Percentiles rank a stretch among this genome's conserved stretches.
phyloP scores from a whole-genome alignment of 2,329 filamentous ascomycete genomes.

The Trichoderma koningiopsis region DNA sequence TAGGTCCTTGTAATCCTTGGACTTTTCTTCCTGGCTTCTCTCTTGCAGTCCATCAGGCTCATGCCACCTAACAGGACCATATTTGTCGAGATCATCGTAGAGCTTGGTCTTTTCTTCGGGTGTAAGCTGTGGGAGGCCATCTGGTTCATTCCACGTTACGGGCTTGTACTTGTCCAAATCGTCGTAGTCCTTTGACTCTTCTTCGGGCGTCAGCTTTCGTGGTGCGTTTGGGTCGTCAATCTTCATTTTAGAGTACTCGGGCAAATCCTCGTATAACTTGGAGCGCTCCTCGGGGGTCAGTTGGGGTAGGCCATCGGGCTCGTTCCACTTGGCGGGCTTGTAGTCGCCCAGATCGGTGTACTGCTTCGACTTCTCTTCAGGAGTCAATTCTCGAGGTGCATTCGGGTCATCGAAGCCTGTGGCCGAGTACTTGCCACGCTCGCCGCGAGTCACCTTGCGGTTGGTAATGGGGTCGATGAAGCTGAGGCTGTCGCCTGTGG shows the following conservation, averaged over 20 bases:
- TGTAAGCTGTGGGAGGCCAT: conserved; percentile 36
- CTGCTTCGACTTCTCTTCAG: conserved; percentile 37
- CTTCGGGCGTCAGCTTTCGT: conserved; percentile 35
- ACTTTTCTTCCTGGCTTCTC: conserved; percentile 38
- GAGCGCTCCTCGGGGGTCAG: conserved; percentile 37
- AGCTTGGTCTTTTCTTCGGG: conserved; percentile 41
- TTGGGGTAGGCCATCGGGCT: conserved; percentile 34
- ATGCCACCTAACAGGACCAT: conserved; percentile 36
- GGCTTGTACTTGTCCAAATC: conserved; percentile 44
- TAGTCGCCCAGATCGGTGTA: conserved; percentile 43
- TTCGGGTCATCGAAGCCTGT: conserved; percentile 42
- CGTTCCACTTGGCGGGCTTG: conserved; percentile 36
- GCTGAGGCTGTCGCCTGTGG: conserved; percentile 28
- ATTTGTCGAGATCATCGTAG: conserved; percentile 42
- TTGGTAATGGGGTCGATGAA: conserved; percentile 63
- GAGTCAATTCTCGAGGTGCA: conserved; percentile 34
- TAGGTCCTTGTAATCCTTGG: conserved; percentile 46
- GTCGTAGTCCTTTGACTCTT: conserved; percentile 42
- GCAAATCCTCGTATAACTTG: conserved; percentile 41
- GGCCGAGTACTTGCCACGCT: conserved; percentile 40
- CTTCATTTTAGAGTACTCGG: conserved; percentile 37
- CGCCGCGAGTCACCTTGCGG: conserved; percentile 45
- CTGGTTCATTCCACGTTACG: conserved; percentile 40
- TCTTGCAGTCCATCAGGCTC: conserved; percentile 38
- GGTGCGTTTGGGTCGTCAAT: conserved; percentile 36